Evolutionary conservation across 257 asterid genomes (phyloP), one percentile per base, ranked within the genome.

Genomic region (Gentiana straminea): DNA sequence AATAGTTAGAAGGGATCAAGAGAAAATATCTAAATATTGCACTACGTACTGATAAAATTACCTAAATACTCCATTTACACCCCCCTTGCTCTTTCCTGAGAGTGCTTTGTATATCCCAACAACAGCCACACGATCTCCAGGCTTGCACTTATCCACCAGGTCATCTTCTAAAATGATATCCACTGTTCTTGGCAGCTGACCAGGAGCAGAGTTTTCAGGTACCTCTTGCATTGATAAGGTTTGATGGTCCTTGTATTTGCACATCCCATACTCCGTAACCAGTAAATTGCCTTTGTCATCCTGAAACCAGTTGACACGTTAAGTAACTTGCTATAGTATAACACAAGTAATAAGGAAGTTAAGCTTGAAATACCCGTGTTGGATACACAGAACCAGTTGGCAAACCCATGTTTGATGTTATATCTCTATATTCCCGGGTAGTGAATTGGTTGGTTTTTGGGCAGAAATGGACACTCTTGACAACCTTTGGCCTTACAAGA

Each of bases 401-500:
- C 82, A 90, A 72, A 58, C 98, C 98, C 54, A 90, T 78, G 54
- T 79, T 90, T 44, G 98, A 90, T 48, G 98, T 84, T 49, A 84
- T 86, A 69, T 90, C 98, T 72, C 95, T 76, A 66, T 90, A 90
- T 52, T 90, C 98, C 64, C 96, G 81, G 45, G 79, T 69, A 34
- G 81, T 86, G 75, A 90, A 84, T 72, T 73, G 74, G 54, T 64
- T 82, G 11, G 98, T 90, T 44, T 64, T 68, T 33, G 95, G 92
- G 72, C 98, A 86, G 77, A 84, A 90, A 66, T 86, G 98, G 62
- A 86, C 96, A 36, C 96, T 90, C 78, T 90, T 90, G 63, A 90
- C 96, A 71, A 90, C 98, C 80, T 90, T 90, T 62, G 98, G 96
- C 84, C 98, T 82, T 61, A 90, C 98, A 71, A 90, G 96, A 64